Percentiles rank a stretch among this genome's conserved stretches.
These are phyloP conservation scores for Secale cereale DNA, from an alignment of 176 grass and related monocot genomes.

Conservation along the genomic window DNA sequence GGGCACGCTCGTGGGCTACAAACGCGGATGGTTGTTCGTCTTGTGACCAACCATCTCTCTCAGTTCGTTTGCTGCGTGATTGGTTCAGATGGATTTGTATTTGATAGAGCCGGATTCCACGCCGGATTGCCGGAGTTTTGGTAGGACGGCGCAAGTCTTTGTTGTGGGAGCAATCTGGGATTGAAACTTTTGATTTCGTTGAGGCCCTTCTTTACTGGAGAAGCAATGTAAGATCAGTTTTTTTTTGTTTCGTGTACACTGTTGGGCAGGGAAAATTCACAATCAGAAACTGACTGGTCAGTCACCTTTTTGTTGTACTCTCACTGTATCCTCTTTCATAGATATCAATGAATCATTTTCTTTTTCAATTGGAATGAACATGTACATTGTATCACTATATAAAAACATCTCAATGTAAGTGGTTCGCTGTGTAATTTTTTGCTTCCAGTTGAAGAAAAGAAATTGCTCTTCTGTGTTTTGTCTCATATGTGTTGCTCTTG, in stretches of 20 bases:
- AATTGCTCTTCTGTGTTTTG: neutral
- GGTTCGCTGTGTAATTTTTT: neutral
- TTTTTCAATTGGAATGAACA: conserved; percentile 3
- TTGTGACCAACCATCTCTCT: conserved; percentile 40
- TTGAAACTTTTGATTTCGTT: conserved; percentile 16
- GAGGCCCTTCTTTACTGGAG: conserved; percentile 17
- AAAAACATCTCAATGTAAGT: neutral
- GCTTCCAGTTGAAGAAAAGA: neutral
- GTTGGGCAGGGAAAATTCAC: conserved; percentile 1
- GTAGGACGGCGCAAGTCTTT: conserved; percentile 27
- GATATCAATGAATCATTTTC: conserved; percentile 36
- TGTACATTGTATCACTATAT: neutral
- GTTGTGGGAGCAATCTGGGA: conserved; percentile 13
- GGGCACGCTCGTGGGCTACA: conserved; percentile 58
- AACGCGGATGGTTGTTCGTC: conserved; percentile 70
- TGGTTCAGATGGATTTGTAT: conserved; percentile 24
- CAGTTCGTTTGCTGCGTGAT: conserved; percentile 1
- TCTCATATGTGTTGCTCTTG: neutral
- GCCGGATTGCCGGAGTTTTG: conserved; percentile 24
- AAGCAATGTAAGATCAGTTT: conserved; percentile 18
- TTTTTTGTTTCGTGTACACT: neutral
- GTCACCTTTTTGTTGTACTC: conserved; percentile 24
- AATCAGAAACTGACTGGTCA: conserved; percentile 23
- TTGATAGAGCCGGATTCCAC: conserved; percentile 24
- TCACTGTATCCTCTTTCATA: conserved; percentile 26